Percentiles rank a stretch among this genome's conserved stretches.
Evolutionary conservation across 2,329 filamentous ascomycete genomes (phyloP).

Genomic region (Stromatinia cepivora): DNA sequence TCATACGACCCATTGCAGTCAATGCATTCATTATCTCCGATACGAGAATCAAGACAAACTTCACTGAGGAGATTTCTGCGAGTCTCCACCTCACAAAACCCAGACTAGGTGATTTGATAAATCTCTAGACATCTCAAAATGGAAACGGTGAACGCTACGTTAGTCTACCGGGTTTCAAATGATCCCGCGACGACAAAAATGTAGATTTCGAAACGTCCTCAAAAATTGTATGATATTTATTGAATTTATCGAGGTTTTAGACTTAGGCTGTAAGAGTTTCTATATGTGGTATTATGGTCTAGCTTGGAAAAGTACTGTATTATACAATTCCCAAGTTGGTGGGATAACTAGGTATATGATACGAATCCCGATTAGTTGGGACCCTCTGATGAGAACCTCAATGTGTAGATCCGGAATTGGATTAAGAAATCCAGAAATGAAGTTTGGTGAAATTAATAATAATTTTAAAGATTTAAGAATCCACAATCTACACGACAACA

Average conservation of each 20-base stretch:
- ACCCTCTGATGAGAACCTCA: too few relatives aligned
- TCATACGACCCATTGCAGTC: too few relatives aligned
- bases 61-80: not conserved
- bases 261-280: not conserved
- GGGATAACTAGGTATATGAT: not conserved
- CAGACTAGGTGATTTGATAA: not conserved
- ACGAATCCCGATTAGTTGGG: not conserved
- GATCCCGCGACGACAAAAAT: not conserved
- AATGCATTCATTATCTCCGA: not conserved
- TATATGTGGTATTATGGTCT: not conserved
- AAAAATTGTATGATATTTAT: not conserved
- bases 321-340: not conserved
- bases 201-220: not conserved
- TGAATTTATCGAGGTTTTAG: not conserved
- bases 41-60: not conserved
- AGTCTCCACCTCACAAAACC: not conserved
- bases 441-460: not conserved
- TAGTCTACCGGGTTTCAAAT: not conserved
- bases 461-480: constrained; percentile 1
- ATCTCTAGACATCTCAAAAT: not conserved
- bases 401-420: not conserved
- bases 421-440: not conserved
- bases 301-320: not conserved
- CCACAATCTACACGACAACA: not conserved
- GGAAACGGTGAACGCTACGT: not conserved